A percentile compares a stretch with the other conserved stretches of the same genome.
phyloP scores from a whole-genome alignment of 441 rosid genomes.

The Isatis lusitanica region DNA sequence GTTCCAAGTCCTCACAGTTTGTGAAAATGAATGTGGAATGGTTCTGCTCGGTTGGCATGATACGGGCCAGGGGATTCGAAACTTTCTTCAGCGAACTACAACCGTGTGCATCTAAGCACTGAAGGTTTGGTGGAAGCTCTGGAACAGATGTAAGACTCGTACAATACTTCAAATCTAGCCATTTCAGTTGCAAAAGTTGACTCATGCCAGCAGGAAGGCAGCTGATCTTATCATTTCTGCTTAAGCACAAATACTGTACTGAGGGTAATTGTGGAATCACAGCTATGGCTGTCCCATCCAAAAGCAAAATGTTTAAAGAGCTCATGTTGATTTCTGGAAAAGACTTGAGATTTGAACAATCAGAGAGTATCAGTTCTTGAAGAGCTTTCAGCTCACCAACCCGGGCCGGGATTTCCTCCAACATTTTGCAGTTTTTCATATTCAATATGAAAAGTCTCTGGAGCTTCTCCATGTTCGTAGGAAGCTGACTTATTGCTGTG shows the following conservation, averaged over 20 bases:
- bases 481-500: constrained; percentile 18
- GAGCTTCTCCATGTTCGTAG: not conserved
- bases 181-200: not conserved
- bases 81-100: no score
- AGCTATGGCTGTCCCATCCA: constrained; percentile 24
- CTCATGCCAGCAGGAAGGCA: not conserved
- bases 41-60: no score
- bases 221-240: constrained; percentile 20
- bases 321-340: not conserved
- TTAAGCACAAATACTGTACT: not conserved
- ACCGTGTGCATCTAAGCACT: no score
- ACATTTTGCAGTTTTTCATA: constrained; percentile 13
- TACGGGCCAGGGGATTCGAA: no score
- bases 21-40: no score
- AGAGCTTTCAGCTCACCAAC: constrained; percentile 12
- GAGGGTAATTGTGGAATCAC: constrained; percentile 17
- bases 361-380: not conserved
- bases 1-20: not conserved
- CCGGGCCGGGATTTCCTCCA: constrained; percentile 12
- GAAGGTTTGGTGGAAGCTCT: no score
- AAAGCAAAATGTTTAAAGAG: not conserved
- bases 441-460: not conserved
- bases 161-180: no score
- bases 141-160: no score
- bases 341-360: constrained; percentile 14